Base-by-base conservation (phyloP, 257 asterid species). In the Coffea eugenioides region DNA sequence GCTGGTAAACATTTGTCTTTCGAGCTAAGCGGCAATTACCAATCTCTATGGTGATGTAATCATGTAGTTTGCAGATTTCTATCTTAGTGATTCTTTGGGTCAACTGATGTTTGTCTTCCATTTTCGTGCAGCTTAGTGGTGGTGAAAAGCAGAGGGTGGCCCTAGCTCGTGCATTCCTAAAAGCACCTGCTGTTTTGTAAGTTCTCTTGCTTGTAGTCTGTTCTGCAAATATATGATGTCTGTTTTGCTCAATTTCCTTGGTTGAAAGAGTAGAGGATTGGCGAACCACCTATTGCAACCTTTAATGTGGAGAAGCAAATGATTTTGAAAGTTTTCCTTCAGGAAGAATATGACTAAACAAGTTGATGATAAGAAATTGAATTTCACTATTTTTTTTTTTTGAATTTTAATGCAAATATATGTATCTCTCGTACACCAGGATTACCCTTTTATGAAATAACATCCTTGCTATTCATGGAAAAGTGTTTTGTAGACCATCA, bases 141-240 rank as follows among this genome's bases (percentile, higher is more conserved):
- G 99, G 99, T 65, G 99, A 96, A 86, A 96, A 96, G 91, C 99
- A 96, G 90, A 88, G 99, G 76, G 97, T 96, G 81, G 94, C 99
- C 81, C 94, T 96, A 75, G 99, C 99, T 65, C 97, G 99, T 74
- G 92, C 99, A 80, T 94, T 96, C 88, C 86, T 96, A 87, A 96
- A 96, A 92, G 93, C 97, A 49, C 97, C 98, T 82, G 89, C 96
- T 0, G 88, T 96, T 79, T 79, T 96, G 99, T 96, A 88, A 90
- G 98, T 68, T 57, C 13, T 23, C 52, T 68, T 52, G 4, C 31
- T 8, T 36, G 43, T 7, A 52, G 64, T 43, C 15, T 45, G 54
- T 25, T 25, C n/a, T 23, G 14, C 21, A 10, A 25, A 77, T 67
- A 18, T 23, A 5, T 61, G 45, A 6, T 73, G 68, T 31, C 69